Base-by-base conservation (phyloP, 2,329 filamentous ascomycete species). In the Claviceps quebecensis region DNA sequence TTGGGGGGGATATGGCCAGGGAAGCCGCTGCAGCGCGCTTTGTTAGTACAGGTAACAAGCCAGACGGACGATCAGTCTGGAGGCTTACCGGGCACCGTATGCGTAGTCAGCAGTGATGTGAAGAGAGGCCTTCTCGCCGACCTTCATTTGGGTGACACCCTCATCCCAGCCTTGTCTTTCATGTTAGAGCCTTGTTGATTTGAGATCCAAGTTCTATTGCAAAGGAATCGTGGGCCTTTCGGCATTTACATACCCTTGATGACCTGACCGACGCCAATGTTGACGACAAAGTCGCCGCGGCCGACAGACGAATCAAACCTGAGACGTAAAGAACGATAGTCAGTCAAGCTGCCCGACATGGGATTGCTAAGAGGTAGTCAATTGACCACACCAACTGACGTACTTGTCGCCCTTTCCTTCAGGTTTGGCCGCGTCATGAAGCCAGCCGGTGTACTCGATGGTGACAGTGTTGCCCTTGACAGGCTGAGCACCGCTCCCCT, bases 231-330 rank as follows among this genome's bases (percentile, higher is more conserved):
- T 9, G 29, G 9, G 29, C 9, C 29, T 11, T 34, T 34, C 9
- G 17, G 11, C 40, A 13, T 23, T 41, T 19, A 9, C 48, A 23
- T 76, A 93, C 90, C 91, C 73, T 78, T 80, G 72, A 98, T 96
- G 63, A 97, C 86, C 63, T 79, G 76, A 51, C 88, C 88, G 57
- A 85, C 74, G 50, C 93, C 93, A 67, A 98, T 97, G 53, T 69
- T 65, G 56, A 81, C 85, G 55, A 80, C 72, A 64, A 97, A 90
- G 67, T 88, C 80, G 48, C 82, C 84, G 51, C 87, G 81, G 55
- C 81, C 83, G 57, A 84, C 75, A 17, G 91, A 95, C 55, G 83
- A 86, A 72, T 97, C 93, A 72, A 98, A 97, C 69, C 90, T 95
- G 60, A 39, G 50, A 53, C 29, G 34, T 36, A 17, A 13, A 5